These are phyloP conservation scores for Oryza brachyantha DNA, from an alignment of 176 grass and related monocot genomes.

Conservation along the genomic window DNA sequence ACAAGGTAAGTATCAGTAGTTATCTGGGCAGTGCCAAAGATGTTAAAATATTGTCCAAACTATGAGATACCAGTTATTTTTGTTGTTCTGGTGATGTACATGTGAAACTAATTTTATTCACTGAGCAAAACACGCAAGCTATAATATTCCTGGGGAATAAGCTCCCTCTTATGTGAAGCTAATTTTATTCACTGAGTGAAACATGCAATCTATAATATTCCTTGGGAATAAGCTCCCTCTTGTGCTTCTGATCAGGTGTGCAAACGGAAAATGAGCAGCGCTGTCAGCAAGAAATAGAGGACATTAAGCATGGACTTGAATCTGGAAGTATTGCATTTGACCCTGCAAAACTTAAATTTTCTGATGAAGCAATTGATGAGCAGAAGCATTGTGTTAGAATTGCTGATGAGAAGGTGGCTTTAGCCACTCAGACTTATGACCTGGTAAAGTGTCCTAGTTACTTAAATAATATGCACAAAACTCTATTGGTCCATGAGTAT, in stretches of 20 bases:
- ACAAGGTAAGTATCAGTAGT: background rate
- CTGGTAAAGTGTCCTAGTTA: slow-evolving; percentile 55
- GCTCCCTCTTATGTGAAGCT: slow-evolving; percentile 20
- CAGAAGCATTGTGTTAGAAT: slow-evolving; percentile 94
- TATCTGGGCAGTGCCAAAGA: background rate
- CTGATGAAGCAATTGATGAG: slow-evolving; percentile 86
- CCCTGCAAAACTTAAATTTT: slow-evolving; percentile 80
- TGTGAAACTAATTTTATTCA: slow-evolving; percentile 24
- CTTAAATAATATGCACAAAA: background rate
- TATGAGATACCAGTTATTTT: background rate
- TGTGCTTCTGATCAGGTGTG: slow-evolving; percentile 58
- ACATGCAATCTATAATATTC: slow-evolving; percentile 1
- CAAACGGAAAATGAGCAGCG: slow-evolving; percentile 88
- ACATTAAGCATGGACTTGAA: slow-evolving; percentile 73
- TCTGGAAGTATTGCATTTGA: slow-evolving; percentile 76
- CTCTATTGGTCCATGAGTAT: background rate
- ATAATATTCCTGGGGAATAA: background rate
- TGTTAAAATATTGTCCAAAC: background rate
- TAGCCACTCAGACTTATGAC: slow-evolving; percentile 95
- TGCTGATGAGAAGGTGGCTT: slow-evolving; percentile 99
- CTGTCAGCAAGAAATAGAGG: slow-evolving; percentile 93
- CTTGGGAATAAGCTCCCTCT: slow-evolving; percentile 5
- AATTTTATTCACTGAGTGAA: slow-evolving; percentile 15
- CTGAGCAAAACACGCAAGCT: background rate
- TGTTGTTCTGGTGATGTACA: slow-evolving; percentile 23